These are phyloP conservation scores for Eutrema salsugineum DNA, from an alignment of 441 rosid species.

Conservation along the genomic window DNA sequence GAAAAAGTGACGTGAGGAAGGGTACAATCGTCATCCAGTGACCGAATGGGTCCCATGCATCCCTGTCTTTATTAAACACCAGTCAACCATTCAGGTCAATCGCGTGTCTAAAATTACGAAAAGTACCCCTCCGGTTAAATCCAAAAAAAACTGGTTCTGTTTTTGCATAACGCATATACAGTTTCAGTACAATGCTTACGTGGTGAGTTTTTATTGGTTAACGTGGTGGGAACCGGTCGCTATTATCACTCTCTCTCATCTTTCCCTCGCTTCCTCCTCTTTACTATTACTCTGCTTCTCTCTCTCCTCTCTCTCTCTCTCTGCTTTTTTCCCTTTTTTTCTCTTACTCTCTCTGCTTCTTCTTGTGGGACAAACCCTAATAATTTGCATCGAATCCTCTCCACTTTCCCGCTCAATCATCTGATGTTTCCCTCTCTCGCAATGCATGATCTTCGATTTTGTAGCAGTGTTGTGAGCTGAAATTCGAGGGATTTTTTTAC, in stretches of 20 bases:
- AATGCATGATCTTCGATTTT: slow-evolving; percentile 61
- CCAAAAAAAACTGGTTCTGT: slow-evolving; percentile 24
- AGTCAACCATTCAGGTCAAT: slow-evolving; percentile 37
- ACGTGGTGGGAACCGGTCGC: slow-evolving; percentile 25
- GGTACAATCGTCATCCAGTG: not conserved
- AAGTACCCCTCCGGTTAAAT: slow-evolving; percentile 23
- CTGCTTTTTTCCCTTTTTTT: not conserved
- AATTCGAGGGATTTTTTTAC: not conserved
- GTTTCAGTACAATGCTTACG: slow-evolving; percentile 19
- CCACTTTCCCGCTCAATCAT: slow-evolving; percentile 19
- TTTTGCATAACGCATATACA: slow-evolving; percentile 23
- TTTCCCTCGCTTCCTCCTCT: slow-evolving; percentile 41
- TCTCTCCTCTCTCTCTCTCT: slow-evolving; percentile 30
- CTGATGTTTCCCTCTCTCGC: slow-evolving; percentile 30
- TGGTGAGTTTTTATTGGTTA: not conserved
- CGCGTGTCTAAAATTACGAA: slow-evolving; percentile 26
- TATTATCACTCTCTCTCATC: slow-evolving; percentile 2
- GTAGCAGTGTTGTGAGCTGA: slow-evolving; percentile 27
- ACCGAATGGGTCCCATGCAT: not conserved
- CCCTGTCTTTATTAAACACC: slow-evolving; percentile 28
- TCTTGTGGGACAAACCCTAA: slow-evolving; percentile 39
- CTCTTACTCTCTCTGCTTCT: slow-evolving; percentile 38
- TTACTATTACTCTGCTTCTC: slow-evolving; percentile 24
- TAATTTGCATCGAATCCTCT: slow-evolving; percentile 16
- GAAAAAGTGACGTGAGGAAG: not conserved